Percentiles rank a stretch among this genome's conserved stretches.
phyloP scores from a whole-genome alignment of 2,329 filamentous ascomycete species.

The Fusarium acutatum region DNA sequence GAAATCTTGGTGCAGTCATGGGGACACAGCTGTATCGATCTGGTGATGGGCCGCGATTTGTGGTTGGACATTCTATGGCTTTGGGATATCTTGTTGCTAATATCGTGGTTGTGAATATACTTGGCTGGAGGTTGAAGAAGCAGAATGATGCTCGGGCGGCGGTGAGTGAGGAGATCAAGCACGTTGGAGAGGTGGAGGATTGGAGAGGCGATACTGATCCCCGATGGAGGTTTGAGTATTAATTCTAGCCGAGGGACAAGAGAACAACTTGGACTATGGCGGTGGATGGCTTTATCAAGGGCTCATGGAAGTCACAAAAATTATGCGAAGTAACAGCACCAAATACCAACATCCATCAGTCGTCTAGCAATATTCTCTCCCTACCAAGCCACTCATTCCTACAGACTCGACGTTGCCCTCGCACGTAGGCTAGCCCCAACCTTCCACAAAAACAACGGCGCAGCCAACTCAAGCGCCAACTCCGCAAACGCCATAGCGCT shows the following conservation, averaged over 20 bases:
- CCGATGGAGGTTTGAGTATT: constrained; percentile 71
- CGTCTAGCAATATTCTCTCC: accelerated
- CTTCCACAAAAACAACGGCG: constrained; percentile 51
- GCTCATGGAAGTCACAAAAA: accelerated
- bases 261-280: accelerated
- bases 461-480: constrained; percentile 49
- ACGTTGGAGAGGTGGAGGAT: constrained; percentile 60
- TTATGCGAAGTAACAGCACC: neutral
- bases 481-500: constrained; percentile 49
- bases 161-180: constrained; percentile 54
- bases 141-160: constrained; percentile 65
- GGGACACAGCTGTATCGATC: constrained; percentile 74
- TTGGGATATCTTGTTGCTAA: constrained; percentile 71
- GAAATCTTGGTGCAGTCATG: constrained; percentile 73
- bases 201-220: constrained; percentile 71
- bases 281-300: accelerated
- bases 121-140: constrained; percentile 63
- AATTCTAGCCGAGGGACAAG: accelerated
- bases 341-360: neutral
- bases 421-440: constrained; percentile 49
- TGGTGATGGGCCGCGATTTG: constrained; percentile 67
- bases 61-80: constrained; percentile 73
- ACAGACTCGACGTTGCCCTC: constrained; percentile 5
- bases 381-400: accelerated
- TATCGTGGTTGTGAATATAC: constrained; percentile 57